Conservation (phyloP, 2,329 filamentous ascomycete genomes). For the Hymenoscyphus linearis region DNA sequence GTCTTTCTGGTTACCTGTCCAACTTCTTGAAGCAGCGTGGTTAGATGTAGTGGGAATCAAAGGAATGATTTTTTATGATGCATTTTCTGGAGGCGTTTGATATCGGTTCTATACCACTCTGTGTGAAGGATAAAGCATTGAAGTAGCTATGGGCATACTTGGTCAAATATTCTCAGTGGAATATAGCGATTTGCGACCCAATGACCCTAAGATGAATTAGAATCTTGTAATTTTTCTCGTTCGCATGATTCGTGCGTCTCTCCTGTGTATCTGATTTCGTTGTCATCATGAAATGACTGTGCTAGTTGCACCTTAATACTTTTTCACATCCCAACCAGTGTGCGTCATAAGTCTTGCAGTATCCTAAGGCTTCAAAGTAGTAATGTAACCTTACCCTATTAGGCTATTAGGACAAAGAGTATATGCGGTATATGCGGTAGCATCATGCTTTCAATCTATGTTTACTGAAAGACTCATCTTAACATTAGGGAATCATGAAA, state of each 20-base stretch:
- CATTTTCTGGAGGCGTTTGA: slow-evolving; percentile 4
- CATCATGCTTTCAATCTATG: too few species aligned
- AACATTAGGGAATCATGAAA: too few species aligned
- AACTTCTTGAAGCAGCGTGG: slow-evolving; percentile 43
- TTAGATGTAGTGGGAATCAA: slow-evolving; percentile 2
- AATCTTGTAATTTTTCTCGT: neutral
- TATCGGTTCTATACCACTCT: slow-evolving; percentile 5
- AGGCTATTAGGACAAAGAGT: too few species aligned
- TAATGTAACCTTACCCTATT: neutral
- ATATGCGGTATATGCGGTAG: too few species aligned
- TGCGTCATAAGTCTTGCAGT: neutral
- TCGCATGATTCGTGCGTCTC: neutral
- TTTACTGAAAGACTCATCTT: too few species aligned
- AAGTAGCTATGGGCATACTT: neutral
- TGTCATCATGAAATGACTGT: neutral
- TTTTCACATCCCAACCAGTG: neutral
- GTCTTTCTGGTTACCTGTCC: slow-evolving; percentile 59
- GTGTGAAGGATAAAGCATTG: slow-evolving; percentile 1
- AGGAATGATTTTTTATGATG: slow-evolving; percentile 6
- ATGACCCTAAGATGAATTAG: neutral
- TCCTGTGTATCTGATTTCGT: neutral
- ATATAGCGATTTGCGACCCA: neutral
- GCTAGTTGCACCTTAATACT: neutral
- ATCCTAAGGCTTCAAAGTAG: neutral
- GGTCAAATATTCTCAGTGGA: neutral